Evolutionary conservation across 1,139 yeast genomes (phyloP).

Genomic region (Lodderomyces jiufengensis): DNA sequence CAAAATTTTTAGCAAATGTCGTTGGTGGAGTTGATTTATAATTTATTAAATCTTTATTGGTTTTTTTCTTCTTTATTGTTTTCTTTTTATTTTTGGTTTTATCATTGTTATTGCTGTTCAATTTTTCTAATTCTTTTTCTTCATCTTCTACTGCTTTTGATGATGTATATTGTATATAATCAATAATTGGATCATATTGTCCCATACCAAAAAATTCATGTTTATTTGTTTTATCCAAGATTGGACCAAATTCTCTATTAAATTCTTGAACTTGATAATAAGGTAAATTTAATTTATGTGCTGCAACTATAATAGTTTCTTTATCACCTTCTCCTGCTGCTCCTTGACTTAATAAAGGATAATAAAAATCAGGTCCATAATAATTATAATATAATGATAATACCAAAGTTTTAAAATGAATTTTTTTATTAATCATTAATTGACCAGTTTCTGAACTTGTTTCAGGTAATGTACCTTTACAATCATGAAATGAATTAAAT

Average conservation of each 20-base stretch:
- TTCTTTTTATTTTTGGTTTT: slow-evolving; percentile 1
- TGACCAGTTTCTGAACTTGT: slow-evolving; percentile 63
- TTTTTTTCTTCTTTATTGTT: neutral
- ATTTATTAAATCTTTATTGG: neutral
- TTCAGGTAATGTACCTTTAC: slow-evolving; percentile 55
- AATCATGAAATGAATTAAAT: slow-evolving; percentile 40
- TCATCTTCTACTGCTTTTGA: slow-evolving; percentile 9
- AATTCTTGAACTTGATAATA: slow-evolving; percentile 52
- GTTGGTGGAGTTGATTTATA: slow-evolving; percentile 14
- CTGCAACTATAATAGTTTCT: slow-evolving; percentile 61
- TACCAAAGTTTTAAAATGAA: slow-evolving; percentile 48
- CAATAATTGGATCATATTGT: slow-evolving; percentile 37
- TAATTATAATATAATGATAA: slow-evolving; percentile 55
- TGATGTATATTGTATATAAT: slow-evolving; percentile 29
- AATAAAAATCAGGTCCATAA: slow-evolving; percentile 53
- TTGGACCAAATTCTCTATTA: slow-evolving; percentile 35
- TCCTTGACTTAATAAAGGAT: slow-evolving; percentile 52
- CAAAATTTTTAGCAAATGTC: slow-evolving; percentile 20
- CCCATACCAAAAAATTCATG: slow-evolving; percentile 37
- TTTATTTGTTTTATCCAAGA: slow-evolving; percentile 16
- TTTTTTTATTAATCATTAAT: slow-evolving; percentile 46
- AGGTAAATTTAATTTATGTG: slow-evolving; percentile 46
- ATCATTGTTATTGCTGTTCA: neutral
- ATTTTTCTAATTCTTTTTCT: slow-evolving; percentile 4
- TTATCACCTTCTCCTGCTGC: slow-evolving; percentile 64